A percentile compares a stretch with the other conserved stretches of the same genome.
Conservation (phyloP, 2,329 filamentous ascomycete genomes). For the Zalaria sp. region DNA sequence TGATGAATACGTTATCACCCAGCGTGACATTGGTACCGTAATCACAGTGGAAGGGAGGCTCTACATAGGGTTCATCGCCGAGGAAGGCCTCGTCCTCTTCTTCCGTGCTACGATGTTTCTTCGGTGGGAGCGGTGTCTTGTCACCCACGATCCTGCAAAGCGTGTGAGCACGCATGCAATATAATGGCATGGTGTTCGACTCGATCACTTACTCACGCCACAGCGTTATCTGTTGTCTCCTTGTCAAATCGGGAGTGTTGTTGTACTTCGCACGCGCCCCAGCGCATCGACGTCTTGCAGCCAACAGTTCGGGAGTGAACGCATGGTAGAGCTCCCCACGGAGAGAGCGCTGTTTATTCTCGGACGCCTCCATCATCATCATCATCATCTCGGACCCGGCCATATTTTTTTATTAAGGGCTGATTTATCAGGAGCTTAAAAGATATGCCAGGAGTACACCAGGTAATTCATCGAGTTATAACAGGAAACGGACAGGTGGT, state of each 20-base stretch:
- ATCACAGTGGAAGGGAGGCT: constrained; percentile 56
- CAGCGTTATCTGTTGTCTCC: constrained; percentile 50
- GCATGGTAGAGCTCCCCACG: constrained; percentile 53
- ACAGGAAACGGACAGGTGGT: no score
- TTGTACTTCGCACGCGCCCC: constrained; percentile 52
- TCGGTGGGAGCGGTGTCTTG: constrained; percentile 46
- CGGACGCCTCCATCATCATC: constrained; percentile 11
- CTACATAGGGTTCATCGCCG: constrained; percentile 52
- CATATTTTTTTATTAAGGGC: no score
- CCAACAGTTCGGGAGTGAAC: constrained; percentile 55
- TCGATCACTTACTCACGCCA: constrained; percentile 51
- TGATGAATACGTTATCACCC: constrained; percentile 61
- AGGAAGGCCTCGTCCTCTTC: constrained; percentile 54
- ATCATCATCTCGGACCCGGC: no score
- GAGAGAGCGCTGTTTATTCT: constrained; percentile 18
- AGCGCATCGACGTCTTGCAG: constrained; percentile 48
- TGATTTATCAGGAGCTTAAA: no score
- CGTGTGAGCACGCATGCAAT: neutral
- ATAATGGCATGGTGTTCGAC: neutral
- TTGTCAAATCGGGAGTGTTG: constrained; percentile 37
- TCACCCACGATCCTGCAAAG: constrained; percentile 47
- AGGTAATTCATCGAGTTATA: no score
- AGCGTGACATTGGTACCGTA: constrained; percentile 65
- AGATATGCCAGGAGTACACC: no score
- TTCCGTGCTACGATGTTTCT: constrained; percentile 30